Evolutionary conservation across 148 eudicot species (phyloP).

Genomic region (Amaranthus hypochondriacus): DNA sequence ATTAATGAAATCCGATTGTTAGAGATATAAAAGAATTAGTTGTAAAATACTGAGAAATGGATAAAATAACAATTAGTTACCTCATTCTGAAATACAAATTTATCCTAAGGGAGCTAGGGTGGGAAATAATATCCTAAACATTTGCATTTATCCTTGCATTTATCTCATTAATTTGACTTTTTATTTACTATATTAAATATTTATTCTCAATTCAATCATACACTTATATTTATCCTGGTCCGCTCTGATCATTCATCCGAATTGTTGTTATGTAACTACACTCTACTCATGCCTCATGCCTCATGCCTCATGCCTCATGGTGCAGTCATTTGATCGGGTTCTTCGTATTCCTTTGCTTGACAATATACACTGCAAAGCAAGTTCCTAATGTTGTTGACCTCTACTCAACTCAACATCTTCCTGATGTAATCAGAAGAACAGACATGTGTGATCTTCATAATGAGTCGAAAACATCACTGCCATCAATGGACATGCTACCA

Average conservation of each 20-base stretch:
- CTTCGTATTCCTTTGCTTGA: conserved; percentile 78
- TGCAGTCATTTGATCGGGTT: conserved; percentile 97
- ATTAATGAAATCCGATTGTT: too few relatives aligned
- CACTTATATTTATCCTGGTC: neutral
- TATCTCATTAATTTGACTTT: too few relatives aligned
- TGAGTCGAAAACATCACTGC: conserved; percentile 51
- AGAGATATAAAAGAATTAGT: too few relatives aligned
- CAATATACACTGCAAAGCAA: conserved; percentile 77
- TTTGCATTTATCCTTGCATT: too few relatives aligned
- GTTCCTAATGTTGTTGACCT: conserved; percentile 73
- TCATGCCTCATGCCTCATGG: conserved; percentile 22
- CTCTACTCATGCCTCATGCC: conserved; percentile 18
- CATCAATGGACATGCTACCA: conserved; percentile 47
- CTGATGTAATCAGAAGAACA: conserved; percentile 57
- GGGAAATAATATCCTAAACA: too few relatives aligned
- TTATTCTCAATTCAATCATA: neutral
- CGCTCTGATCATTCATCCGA: neutral
- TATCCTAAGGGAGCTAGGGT: too few relatives aligned
- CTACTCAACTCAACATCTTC: conserved; percentile 50
- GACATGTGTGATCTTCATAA: conserved; percentile 63
- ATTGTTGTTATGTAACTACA: neutral
- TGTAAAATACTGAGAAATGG: too few relatives aligned
- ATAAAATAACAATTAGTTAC: too few relatives aligned
- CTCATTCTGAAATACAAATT: too few relatives aligned
- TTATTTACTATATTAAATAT: too few relatives aligned